A percentile compares a stretch with the other conserved stretches of the same genome.
These are phyloP conservation scores for Chaetomidium leptoderma DNA, from an alignment of 495 filamentous ascomycete genomes.

Conservation along the genomic window DNA sequence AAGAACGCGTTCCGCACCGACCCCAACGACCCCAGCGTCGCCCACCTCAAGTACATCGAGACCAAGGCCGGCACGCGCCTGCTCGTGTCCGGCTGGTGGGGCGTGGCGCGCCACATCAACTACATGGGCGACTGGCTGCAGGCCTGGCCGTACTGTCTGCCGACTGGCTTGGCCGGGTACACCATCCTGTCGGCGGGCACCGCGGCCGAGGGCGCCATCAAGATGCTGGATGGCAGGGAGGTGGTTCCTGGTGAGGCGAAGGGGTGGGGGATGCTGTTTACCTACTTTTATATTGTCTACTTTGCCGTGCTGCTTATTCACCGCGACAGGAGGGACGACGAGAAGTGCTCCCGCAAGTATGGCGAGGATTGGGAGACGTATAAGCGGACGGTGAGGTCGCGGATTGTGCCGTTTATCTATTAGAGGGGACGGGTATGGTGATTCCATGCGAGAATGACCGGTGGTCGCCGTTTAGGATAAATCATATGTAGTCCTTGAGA, in stretches of 20 bases:
- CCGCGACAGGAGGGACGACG: slow-evolving; percentile 85
- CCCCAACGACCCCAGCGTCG: slow-evolving; percentile 74
- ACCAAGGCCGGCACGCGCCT: slow-evolving; percentile 78
- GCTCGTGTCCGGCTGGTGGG: slow-evolving; percentile 93
- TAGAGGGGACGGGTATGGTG: no score
- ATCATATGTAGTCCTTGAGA: no score
- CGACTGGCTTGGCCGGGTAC: slow-evolving; percentile 84
- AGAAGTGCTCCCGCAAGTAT: slow-evolving; percentile 89
- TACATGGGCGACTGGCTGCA: slow-evolving; percentile 97
- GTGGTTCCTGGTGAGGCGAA: slow-evolving; percentile 66
- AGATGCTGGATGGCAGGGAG: slow-evolving; percentile 55
- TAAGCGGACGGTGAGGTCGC: slow-evolving; percentile 72
- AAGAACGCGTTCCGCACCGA: slow-evolving; percentile 92
- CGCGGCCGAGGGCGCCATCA: slow-evolving; percentile 43
- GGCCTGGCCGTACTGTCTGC: slow-evolving; percentile 86
- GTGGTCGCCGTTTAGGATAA: no score
- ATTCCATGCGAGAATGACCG: no score
- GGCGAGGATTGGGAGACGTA: slow-evolving; percentile 92
- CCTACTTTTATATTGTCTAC: slow-evolving; percentile 94
- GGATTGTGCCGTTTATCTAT: slow-evolving; percentile 90
- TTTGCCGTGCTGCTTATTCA: slow-evolving; percentile 87
- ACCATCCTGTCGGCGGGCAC: slow-evolving; percentile 52
- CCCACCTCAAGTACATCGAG: slow-evolving; percentile 80
- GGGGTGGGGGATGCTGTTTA: slow-evolving; percentile 81
- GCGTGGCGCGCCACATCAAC: slow-evolving; percentile 86